Base-by-base conservation (phyloP, 2,329 filamentous ascomycete species). In the Coccinonectria pachysandricola region DNA sequence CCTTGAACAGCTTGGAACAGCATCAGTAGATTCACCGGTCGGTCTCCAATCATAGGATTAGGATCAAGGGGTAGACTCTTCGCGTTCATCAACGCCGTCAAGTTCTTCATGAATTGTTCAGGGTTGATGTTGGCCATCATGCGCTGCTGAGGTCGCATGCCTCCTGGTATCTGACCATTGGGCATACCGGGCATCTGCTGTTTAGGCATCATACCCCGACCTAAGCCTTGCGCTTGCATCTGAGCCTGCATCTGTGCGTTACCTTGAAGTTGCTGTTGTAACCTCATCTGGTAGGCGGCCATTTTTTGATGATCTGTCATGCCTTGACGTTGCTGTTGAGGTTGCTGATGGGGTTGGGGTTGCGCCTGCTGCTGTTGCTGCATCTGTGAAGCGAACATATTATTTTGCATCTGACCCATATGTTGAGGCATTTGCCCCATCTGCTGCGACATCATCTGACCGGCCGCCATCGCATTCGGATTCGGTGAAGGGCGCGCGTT, bases 211-310 rank as follows among this genome's bases (percentile, higher is more conserved):
- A 68, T 65, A 29, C 53, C 67, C 28, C 59, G 62, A 12, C 58
- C 62, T 52, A 57, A 54, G 15, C 36, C 43, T 32, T 58, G 56
- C 9, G 48, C 40, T 37, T 71, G 70, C 60, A 75, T 63, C 32
- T 72, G 67, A 9, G 59, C 56, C 28, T 54, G 53, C 51, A 62
- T 62, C 26, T 66, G 62, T 47, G 68, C 63, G 19, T 62, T 65
- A 7, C 54, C 54, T 35, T 81, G 75, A 20, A 80, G 68, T 45
- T 87, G 82, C 30, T 79, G 74, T 45, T 92, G 82, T 27, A 92
- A 56, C 34, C 83, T 79, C 73, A 92, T 81, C 42, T 92, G 83
- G 46, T 92, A 88, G 24, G 79, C 59, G 30, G 74, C 66, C 52
- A 85, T 69, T 45, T 85, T 79, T 38, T 85, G 76, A 45, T 83